Percentiles rank a stretch among this genome's conserved stretches.
Evolutionary conservation across 139 green algal genomes (phyloP).

Genomic region (Picochlorum sp.): DNA sequence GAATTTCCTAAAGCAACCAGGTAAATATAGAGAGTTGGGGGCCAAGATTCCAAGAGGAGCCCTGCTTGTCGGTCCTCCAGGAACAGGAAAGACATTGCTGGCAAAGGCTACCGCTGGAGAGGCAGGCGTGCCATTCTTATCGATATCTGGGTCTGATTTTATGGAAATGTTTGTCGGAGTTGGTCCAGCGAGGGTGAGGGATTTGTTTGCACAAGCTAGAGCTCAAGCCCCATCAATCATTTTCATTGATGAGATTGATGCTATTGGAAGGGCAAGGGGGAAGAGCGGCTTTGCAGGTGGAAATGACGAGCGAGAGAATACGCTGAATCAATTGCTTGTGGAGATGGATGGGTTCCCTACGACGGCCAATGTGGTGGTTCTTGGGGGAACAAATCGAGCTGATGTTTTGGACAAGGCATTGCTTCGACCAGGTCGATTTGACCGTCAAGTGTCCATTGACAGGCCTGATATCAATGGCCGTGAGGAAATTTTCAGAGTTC

Average conservation of each 20-base stretch:
- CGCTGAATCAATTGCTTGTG: slow-evolving; percentile 97
- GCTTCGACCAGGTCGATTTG: slow-evolving; percentile 87
- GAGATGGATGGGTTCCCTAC: slow-evolving; percentile 86
- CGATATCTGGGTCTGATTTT: slow-evolving; percentile 59
- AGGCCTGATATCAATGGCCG: slow-evolving; percentile 92
- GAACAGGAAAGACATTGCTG: slow-evolving; percentile 94
- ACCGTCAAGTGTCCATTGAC: slow-evolving; percentile 95
- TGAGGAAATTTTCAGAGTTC: slow-evolving; percentile 92
- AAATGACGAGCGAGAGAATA: slow-evolving; percentile 98
- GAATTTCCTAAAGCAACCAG: slow-evolving; percentile 81
- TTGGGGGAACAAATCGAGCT: slow-evolving; percentile 95
- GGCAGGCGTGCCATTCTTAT: slow-evolving; percentile 89
- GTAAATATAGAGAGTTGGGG: slow-evolving; percentile 73
- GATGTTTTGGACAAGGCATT: slow-evolving; percentile 98
- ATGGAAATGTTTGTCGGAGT: slow-evolving; percentile 92
- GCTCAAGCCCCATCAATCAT: slow-evolving; percentile 89
- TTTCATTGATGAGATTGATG: slow-evolving; percentile 82
- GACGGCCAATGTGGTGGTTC: slow-evolving; percentile 91
- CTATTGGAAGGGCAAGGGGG: slow-evolving; percentile 72
- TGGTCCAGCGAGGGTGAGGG: slow-evolving; percentile 82
- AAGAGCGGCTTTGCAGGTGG: slow-evolving; percentile 73
- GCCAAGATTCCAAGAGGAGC: slow-evolving; percentile 90
- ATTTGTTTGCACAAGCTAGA: slow-evolving; percentile 88
- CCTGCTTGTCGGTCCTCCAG: slow-evolving; percentile 77
- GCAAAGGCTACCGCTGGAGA: slow-evolving; percentile 94